Evolutionary conservation across 2,329 filamentous ascomycete species (phyloP), one percentile per base, ranked within the genome.

Genomic region (Zymoseptoria pseudotritici): DNA sequence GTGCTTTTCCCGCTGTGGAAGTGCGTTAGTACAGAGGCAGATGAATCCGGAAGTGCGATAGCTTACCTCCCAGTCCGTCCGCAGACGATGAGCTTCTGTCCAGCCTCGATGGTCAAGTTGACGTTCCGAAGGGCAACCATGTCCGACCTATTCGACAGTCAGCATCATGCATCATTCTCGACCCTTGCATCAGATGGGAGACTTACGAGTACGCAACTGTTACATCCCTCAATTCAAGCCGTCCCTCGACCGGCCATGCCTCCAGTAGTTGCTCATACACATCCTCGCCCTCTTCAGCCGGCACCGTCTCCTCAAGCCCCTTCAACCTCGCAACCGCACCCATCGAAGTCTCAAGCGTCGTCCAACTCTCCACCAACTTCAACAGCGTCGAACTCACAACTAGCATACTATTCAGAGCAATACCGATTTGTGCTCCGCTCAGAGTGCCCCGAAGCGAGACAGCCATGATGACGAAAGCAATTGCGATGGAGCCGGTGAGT

Each of bases 371-470:
- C 3, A 36, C 53, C 19, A 54, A 19, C n/a, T 29, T 22, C 10
- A 54, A 22, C n/a, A 54, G 21, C 13, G 53, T 54, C 2, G 53
- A 24, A 13, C 21, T 54, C 4, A 29, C 20, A 13, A 54, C 53
- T 10, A 54, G 53, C n/a, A 54, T 54, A 19, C 21, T 54, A 19
- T 54, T 54, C 21, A 54, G 53, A n/a, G 53, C 53, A 31, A 54
- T 29, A 13, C 53, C 53, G 9, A 54, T 54, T 13, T 54, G 53
- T 17, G 53, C 53, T 26, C 53, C 53, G 53, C 53, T 54, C 10
- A 54, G 4, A 29, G 6, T 24, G 9, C 11, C n/a, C 6, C 53
- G 21, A 10, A 29, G 53, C 29, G 21, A 24, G 53, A 29, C 29
- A 9, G 53, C 20, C 21, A 10, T 17, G n/a, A 17, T 1, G n/a